phyloP scores from a whole-genome alignment of 1,139 yeast species.

The Taphrina betulina region DNA sequence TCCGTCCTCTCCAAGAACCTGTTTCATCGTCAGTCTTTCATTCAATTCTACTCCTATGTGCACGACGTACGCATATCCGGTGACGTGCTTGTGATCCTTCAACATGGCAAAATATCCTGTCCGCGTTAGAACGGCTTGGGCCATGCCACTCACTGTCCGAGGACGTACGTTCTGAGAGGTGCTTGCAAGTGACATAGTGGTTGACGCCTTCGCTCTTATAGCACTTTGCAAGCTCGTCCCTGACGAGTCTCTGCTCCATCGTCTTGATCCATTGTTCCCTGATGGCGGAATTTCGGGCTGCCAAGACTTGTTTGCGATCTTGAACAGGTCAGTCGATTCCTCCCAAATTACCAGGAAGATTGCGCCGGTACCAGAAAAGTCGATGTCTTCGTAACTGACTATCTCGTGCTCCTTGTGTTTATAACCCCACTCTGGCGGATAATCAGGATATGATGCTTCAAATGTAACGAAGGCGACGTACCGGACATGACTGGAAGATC shows the following conservation, averaged over 20 bases:
- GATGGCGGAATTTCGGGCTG: conserved; percentile 28
- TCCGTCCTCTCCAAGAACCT: conserved; percentile 26
- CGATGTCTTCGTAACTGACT: conserved; percentile 21
- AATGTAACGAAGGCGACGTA: neutral
- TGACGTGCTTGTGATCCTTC: conserved; percentile 31
- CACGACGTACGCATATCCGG: conserved; percentile 18
- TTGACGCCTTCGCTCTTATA: conserved; percentile 39
- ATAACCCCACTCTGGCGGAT: conserved; percentile 5
- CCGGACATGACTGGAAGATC: conserved; percentile 23
- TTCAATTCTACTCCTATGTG: too few relatives aligned
- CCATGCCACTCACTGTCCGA: too few relatives aligned
- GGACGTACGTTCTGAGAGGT: conserved; percentile 36
- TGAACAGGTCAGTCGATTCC: neutral
- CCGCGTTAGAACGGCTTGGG: neutral
- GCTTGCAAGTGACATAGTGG: conserved; percentile 39
- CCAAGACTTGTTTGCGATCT: conserved; percentile 27
- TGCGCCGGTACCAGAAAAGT: conserved; percentile 11
- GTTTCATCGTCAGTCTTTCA: neutral
- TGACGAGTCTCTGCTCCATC: conserved; percentile 38
- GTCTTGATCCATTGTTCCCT: conserved; percentile 35
- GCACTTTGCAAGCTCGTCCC: conserved; percentile 39
- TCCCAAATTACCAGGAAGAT: neutral
- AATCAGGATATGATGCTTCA: too few relatives aligned
- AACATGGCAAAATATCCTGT: conserved; percentile 30
- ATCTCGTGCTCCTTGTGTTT: conserved; percentile 16